Evolutionary conservation across 2,329 filamentous ascomycete species (phyloP).

Genomic region (Exophiala sp.): DNA sequence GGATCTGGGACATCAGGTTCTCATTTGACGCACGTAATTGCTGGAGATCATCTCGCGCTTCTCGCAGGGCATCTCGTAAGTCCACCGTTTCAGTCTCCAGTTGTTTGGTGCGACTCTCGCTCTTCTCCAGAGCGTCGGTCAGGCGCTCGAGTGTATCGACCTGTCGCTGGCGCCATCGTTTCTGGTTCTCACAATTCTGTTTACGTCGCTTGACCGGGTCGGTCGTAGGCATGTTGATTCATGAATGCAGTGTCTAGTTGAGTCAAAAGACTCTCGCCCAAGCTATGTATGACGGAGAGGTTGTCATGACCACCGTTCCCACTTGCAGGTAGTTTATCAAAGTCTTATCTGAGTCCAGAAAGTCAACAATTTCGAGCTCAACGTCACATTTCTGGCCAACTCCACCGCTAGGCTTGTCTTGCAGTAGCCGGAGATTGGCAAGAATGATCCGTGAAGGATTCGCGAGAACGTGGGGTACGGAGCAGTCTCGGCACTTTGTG

Average conservation of each 20-base stretch:
- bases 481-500: too few relatives aligned
- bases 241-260: neutral
- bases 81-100: neutral
- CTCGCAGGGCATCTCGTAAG: neutral
- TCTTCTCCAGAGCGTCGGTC: neutral
- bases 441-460: too few relatives aligned
- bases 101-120: neutral
- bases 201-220: conserved; percentile 10
- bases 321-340: too few relatives aligned
- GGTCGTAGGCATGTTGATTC: conserved; percentile 7
- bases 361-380: too few relatives aligned
- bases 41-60: neutral
- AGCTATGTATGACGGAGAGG: too few relatives aligned
- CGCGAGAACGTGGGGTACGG: too few relatives aligned
- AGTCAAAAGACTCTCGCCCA: too few relatives aligned
- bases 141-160: conserved; percentile 1
- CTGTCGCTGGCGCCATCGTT: conserved; percentile 14
- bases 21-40: neutral
- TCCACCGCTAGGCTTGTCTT: too few relatives aligned
- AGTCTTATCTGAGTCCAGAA: too few relatives aligned
- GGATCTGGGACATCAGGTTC: neutral
- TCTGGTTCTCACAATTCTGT: conserved; percentile 16
- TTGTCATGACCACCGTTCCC: too few relatives aligned
- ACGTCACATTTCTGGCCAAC: too few relatives aligned
- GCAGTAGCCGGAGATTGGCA: too few relatives aligned